A percentile compares a stretch with the other conserved stretches of the same genome.
Evolutionary conservation across 805 yeast genomes (phyloP).

Genomic region (Maudiozyma saulgeensis): DNA sequence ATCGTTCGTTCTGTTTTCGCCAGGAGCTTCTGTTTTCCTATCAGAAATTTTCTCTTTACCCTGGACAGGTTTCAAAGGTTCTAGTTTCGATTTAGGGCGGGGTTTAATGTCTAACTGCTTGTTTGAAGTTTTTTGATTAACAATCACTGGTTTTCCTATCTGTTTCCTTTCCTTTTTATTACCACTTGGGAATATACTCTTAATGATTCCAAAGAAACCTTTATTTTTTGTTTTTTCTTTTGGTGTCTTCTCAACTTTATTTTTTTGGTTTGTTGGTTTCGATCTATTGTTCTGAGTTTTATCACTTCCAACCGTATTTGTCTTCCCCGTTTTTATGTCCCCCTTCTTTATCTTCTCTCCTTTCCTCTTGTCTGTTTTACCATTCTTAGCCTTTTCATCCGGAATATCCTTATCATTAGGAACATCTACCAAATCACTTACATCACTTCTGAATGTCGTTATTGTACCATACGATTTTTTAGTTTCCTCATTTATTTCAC

Average conservation of each 20-base stretch:
- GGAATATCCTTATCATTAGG: background rate
- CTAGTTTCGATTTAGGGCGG: background rate
- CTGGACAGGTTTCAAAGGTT: background rate
- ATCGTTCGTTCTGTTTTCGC: background rate
- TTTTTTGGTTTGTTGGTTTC: too few species aligned
- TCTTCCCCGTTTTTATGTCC: background rate
- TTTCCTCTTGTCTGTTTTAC: background rate
- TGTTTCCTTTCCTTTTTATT: background rate
- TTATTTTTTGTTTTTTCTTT: constrained; percentile 9
- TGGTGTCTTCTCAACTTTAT: background rate
- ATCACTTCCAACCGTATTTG: too few species aligned
- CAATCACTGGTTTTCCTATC: constrained; percentile 2
- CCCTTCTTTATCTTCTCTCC: background rate
- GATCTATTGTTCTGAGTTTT: too few species aligned
- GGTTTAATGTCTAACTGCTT: constrained; percentile 1
- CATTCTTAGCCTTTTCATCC: background rate
- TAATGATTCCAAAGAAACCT: constrained; percentile 11
- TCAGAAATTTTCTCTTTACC: background rate
- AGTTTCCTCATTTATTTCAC: constrained; percentile 10
- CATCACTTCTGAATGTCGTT: constrained; percentile 26
- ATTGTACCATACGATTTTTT: constrained; percentile 25
- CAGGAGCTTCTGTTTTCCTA: background rate
- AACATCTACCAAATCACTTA: constrained; percentile 17
- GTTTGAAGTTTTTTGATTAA: background rate
- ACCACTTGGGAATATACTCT: constrained; percentile 9